phyloP scores from a whole-genome alignment of 2,329 filamentous ascomycete species.

The Malbranchea zuffiana region DNA sequence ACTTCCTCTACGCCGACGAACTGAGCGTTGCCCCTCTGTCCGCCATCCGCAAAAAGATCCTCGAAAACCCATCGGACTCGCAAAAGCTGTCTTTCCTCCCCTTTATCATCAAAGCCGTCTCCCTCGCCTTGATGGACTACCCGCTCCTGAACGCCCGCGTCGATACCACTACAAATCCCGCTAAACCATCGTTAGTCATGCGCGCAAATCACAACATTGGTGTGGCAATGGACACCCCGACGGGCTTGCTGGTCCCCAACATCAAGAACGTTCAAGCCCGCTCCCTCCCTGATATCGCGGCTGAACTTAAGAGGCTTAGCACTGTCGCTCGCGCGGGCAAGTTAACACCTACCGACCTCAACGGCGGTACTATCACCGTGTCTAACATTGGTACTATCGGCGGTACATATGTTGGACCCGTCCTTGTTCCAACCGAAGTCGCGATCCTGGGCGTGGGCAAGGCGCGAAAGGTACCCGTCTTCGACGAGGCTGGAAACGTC shows the following conservation, averaged over 20 bases:
- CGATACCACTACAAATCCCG: constrained; percentile 47
- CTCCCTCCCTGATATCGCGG: constrained; percentile 67
- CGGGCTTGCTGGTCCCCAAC: constrained; percentile 81
- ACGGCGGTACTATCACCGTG: constrained; percentile 83
- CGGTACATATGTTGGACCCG: constrained; percentile 79
- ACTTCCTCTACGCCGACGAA: constrained; percentile 91
- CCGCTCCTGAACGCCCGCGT: constrained; percentile 82
- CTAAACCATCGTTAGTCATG: constrained; percentile 64
- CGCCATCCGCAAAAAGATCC: constrained; percentile 62
- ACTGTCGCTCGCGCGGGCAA: constrained; percentile 61
- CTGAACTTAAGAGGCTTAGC: constrained; percentile 65
- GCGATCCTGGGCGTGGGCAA: constrained; percentile 84
- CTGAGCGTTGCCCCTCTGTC: constrained; percentile 69
- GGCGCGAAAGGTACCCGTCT: constrained; percentile 69
- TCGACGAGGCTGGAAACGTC: constrained; percentile 48
- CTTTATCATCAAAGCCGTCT: constrained; percentile 93
- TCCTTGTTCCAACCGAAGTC: constrained; percentile 83
- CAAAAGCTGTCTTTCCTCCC: constrained; percentile 78
- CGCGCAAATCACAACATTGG: constrained; percentile 88
- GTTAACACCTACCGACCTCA: constrained; percentile 62
- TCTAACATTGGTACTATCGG: constrained; percentile 96
- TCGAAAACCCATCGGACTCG: constrained; percentile 42
- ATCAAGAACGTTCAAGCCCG: constrained; percentile 69
- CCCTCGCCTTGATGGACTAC: constrained; percentile 67
- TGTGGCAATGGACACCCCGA: constrained; percentile 86